Base-by-base conservation (phyloP, 2,329 filamentous ascomycete genomes). In the Phyllosticta citrichinensis region DNA sequence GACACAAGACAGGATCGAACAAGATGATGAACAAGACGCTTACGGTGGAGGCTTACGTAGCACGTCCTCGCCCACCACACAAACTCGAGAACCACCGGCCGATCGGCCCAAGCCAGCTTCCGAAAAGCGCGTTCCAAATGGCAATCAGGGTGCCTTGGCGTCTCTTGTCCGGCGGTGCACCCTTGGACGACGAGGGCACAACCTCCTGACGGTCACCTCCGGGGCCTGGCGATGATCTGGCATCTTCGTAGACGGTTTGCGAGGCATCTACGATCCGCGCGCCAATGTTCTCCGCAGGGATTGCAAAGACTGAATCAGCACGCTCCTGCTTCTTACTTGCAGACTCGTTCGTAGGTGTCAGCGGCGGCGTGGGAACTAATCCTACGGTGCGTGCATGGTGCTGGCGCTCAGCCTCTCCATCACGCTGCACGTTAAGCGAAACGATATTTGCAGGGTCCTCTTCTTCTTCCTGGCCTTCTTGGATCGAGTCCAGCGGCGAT, bases 31-130 rank as follows among this genome's bases (percentile, higher is more conserved):
- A 17, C 35, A 47, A 47, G n/a, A n/a, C 12, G 40, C 40, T 47
- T n/a, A 47, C 12, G 40, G 14, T n/a, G n/a, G 14, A 47, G 12
- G 47, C 60, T 62, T 62, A 62, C 60, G 60, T 62, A 62, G 60
- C 60, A 47, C 60, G 60, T 55, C 51, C 24, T 25, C 52, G 53
- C 54, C 60, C 60, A 22, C 60, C 60, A 50, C 60, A 62, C 14
- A 55, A 11, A 11, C 55, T 33, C 17, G 55, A 33, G 25, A 62
- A 55, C 55, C 55, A 62, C 10, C 56, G 25, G 24, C 56, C 55
- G 3, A 62, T 27, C 14, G 33, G 55, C 17, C 51, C 60, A 12
- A 62, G 52, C 60, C 60, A 62, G 47, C 55, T 57, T 11, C 60
- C 55, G 19, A 62, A 57, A 30, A 62, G 14, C n/a, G n/a, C 55